Base-by-base conservation (phyloP, 805 yeast genomes). In the Naumovozyma castellii region DNA sequence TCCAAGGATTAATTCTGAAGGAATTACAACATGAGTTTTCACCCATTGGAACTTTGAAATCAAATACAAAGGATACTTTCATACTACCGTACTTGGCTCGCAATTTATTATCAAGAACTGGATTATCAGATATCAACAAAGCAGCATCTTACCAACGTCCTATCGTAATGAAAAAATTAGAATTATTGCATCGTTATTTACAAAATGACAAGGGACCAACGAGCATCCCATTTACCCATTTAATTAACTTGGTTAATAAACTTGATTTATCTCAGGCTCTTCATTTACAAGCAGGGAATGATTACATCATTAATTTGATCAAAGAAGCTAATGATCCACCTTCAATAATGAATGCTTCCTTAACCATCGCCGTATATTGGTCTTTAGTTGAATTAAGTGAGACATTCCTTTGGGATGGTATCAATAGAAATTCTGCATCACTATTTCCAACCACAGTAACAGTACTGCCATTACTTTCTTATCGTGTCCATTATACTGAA, bases 361-460 rank as follows among this genome's bases (percentile, higher is more conserved):
- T 29, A 5, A n/a, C 64, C 22, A 65, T 70, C 40, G 72, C 81
- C 0, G 62, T 73, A 18, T 63, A 75, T 13, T 58, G 77, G 45
- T 67, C 75, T 1, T 49, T 80, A 18, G 62, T 72, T 45, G 74
- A 73, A 51, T 73, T 57, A 36, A 62, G 57, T 32, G 43, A 72
- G 51, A 55, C 67, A 37, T 57, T 69, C 47, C 42, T 71, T 31
- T 74, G 78, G 78, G 57, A 66, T 4, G 48, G 58, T 1, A 47
- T 59, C 1, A 56, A 61, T 18, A 40, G 50, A 6, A 61, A 63
- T 32, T 47, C 52, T 33, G 56, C 63, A 14, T 45, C 62, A 3
- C 43, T 61, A 31, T 61, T 65, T 34, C 72, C 78, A 3, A 46
- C 68, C 5, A 64, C 69, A 2, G 66, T 72, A 1, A 66, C 71